Evolutionary conservation across 1,284 basidiomycete genomes (phyloP), one percentile per base, ranked within the genome.

Genomic region (Ganoderma lingzhi): DNA sequence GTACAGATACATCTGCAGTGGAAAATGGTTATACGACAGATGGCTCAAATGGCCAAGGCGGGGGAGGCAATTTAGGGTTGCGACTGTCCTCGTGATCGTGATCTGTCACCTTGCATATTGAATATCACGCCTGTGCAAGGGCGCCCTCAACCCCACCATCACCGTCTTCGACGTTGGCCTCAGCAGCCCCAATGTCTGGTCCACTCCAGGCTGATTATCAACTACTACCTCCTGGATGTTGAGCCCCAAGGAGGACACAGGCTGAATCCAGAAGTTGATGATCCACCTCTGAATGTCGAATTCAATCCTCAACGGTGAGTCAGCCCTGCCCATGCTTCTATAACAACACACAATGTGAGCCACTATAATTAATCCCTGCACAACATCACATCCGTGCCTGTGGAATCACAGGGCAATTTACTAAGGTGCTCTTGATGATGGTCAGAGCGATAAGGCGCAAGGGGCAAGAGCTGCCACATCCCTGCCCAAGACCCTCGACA

Each of bases 231-330:
- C n/a, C n/a, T n/a, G n/a, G 71, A 72, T 89, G 48, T 79, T 91
- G 72, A 85, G 87, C 32, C 78, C 87, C 73, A 86, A 87, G 6
- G 91, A 92, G 71, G 88, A 91, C 51, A 81, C 84, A 6, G 86
- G 82, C 8, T 83, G 87, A 37, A 87, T 92, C 6, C 83, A 87
- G 39, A 89, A 92, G 23, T 81, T 93, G 64, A 90, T 92, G 0
- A 80, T 93, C 62, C 83, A 84, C n/a, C 91, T 92, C 74, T 93
- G 91, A 90, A 90, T 90, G 6, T 84, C 92, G 37, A 84, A 83
- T 23, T 81, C 92, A 58, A 90, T 93, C 62, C 80, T 93, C 42
- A 91, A 93, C 66, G 92, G 92, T 93, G 92, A 92, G 81, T 89
- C 66, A 89, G 85, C 63, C 92, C 92, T 6, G 89, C 88, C 1